Evolutionary conservation across 2,329 filamentous ascomycete genomes (phyloP), one percentile per base, ranked within the genome.

Genomic region (Aspergillus transmontanensis): DNA sequence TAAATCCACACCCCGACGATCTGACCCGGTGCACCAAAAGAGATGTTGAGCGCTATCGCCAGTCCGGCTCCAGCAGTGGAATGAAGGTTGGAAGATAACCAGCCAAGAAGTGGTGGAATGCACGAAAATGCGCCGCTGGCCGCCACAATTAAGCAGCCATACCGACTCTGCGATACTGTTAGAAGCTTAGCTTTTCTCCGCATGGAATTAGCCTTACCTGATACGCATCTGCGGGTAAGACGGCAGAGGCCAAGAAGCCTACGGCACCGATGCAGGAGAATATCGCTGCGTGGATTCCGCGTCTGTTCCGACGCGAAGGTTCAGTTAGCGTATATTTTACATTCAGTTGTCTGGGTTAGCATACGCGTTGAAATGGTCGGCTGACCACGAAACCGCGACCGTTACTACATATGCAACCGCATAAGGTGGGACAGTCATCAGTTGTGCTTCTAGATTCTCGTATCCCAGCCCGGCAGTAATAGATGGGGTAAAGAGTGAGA

Each of bases 1-100:
- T 91, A 92, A 65, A 91, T 91, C 89, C 89, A 92, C 0, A 91
- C 88, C 0, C 89, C 90, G 0, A 87, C 85, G 48, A 92, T 92
- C 74, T 92, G 89, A 0, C 90, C 89, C 0, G 89, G 82, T 0
- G 88, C 89, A 0, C 88, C 89, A 56, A 90, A 83, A 2, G 86
- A 87, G n/a, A 92, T 85, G 65, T 92, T 91, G 65, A 92, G 77
- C 0, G 89, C 90, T 60, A 92, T 89, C 1, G 89, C 89, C 12
- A 92, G 81, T 0, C 89, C 89, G 0, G 86, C 86, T 0, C 88
- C 84, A 0, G 86, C 86, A 0, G 89, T 91, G 59, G 83, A 87
- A 70, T 85, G 86, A 55, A 90, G 80, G 71, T 92, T 92, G 46
- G 86, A 87, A 10, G 86, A 87, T 6, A 91, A 79, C 89, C 89